phyloP scores from a whole-genome alignment of 2,329 filamentous ascomycete genomes.

The Myriosclerotinia scirpicola region DNA sequence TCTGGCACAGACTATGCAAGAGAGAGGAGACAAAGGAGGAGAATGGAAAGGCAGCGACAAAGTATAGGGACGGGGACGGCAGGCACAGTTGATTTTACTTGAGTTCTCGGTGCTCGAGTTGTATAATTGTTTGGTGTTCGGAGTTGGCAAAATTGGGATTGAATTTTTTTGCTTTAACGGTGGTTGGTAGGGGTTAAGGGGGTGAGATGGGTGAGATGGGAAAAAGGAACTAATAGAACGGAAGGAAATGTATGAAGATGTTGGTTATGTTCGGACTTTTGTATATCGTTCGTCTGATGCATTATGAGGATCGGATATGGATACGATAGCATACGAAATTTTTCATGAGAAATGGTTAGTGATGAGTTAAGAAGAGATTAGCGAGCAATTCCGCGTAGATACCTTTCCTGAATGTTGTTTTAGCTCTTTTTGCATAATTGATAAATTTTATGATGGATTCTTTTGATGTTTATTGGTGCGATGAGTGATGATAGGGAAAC shows the following conservation, averaged over 20 bases:
- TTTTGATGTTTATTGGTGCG: background rate
- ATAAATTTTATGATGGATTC: background rate
- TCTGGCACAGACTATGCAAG: slow-evolving; percentile 43
- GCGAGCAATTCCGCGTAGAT: slow-evolving; percentile 6
- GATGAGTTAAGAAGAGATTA: background rate
- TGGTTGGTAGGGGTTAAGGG: background rate
- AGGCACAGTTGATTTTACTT: slow-evolving; percentile 18
- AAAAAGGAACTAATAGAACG: background rate
- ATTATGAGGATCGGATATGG: background rate
- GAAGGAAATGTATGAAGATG: slow-evolving; percentile 15
- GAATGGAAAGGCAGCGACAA: slow-evolving; percentile 52
- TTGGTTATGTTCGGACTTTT: background rate
- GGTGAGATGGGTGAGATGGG: background rate
- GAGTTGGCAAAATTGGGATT: background rate
- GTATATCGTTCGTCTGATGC: slow-evolving; percentile 2
- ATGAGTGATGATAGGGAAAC: background rate
- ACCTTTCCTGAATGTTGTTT: background rate
- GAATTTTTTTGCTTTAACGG: background rate
- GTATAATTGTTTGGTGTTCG: slow-evolving; percentile 15
- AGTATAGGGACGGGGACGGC: slow-evolving; percentile 14
- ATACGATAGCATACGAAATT: background rate
- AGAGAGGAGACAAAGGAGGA: slow-evolving; percentile 55
- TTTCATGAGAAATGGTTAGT: background rate
- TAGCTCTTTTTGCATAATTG: slow-evolving; percentile 7
- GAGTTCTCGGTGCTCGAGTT: slow-evolving; percentile 3